Percentiles rank a stretch among this genome's conserved stretches.
Evolutionary conservation across 1,139 yeast species (phyloP).

Genomic region (Trichomonascaceae sp.): DNA sequence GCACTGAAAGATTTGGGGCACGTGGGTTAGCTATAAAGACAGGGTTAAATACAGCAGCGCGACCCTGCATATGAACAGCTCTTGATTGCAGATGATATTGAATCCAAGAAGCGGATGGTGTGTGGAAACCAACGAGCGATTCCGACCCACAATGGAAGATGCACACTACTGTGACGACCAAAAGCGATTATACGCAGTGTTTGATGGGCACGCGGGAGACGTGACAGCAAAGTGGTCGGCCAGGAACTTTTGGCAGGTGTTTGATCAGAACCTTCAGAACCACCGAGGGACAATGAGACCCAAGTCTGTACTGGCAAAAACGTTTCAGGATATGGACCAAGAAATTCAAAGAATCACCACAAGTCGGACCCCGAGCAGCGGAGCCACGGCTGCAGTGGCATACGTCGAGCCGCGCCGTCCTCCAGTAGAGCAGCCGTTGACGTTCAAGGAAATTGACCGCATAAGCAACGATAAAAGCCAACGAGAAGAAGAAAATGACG

Average conservation of each 20-base stretch:
- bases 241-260: constrained; percentile 46
- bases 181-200: constrained; percentile 65
- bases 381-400: constrained; percentile 15
- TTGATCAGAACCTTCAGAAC: constrained; percentile 5
- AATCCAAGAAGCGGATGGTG: neutral
- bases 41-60: too few relatives aligned
- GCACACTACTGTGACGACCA: constrained; percentile 74
- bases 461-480: neutral
- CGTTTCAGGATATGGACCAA: constrained; percentile 14
- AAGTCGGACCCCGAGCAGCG: constrained; percentile 9
- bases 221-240: constrained; percentile 86
- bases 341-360: constrained; percentile 2
- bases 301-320: constrained; percentile 9
- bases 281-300: constrained; percentile 2
- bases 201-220: constrained; percentile 87
- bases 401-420: too few relatives aligned
- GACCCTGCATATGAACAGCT: too few relatives aligned
- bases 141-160: constrained; percentile 50
- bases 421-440: too few relatives aligned
- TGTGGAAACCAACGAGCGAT: constrained; percentile 1
- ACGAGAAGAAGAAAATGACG: neutral
- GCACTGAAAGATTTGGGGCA: too few relatives aligned
- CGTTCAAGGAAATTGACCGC: neutral
- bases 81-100: too few relatives aligned
- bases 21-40: too few relatives aligned